A percentile compares a stretch with the other conserved stretches of the same genome.
phyloP scores from a whole-genome alignment of 108 stramenopile species.

The Skeletonema tropicum region DNA sequence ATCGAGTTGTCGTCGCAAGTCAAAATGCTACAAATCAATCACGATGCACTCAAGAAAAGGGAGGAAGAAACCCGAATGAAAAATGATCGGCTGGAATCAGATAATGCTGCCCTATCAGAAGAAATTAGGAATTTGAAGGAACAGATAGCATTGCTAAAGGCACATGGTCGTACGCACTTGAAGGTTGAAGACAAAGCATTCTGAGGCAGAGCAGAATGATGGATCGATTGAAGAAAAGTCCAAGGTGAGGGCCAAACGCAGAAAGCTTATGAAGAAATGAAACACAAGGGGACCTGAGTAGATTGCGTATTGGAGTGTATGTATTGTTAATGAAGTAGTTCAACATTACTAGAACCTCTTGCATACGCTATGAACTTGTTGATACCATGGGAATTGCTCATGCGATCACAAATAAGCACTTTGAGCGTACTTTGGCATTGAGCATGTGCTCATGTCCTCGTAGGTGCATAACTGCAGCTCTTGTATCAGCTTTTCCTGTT shows the following conservation, averaged over 20 bases:
- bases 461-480: too few species aligned
- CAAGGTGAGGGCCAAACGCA: slow-evolving; percentile 9
- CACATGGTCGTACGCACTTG: neutral
- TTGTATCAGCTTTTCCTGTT: too few species aligned
- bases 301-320: too few species aligned
- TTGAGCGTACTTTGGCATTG: too few species aligned
- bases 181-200: neutral
- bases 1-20: neutral
- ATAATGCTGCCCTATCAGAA: slow-evolving; percentile 8
- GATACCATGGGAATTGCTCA: too few species aligned
- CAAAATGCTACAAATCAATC: neutral
- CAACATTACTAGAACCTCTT: too few species aligned
- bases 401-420: too few species aligned
- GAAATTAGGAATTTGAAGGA: slow-evolving; percentile 2
- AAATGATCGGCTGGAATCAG: slow-evolving; percentile 15
- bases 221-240: slow-evolving; percentile 16
- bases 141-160: slow-evolving; percentile 19
- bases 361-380: too few species aligned
- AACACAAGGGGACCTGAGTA: neutral
- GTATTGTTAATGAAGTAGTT: too few species aligned
- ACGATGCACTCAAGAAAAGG: neutral
- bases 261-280: slow-evolving; percentile 2
- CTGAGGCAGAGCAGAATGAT: neutral
- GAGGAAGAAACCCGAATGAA: neutral
- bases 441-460: too few species aligned